phyloP scores from a whole-genome alignment of 257 asterid genomes.

The Capsicum pubescens region DNA sequence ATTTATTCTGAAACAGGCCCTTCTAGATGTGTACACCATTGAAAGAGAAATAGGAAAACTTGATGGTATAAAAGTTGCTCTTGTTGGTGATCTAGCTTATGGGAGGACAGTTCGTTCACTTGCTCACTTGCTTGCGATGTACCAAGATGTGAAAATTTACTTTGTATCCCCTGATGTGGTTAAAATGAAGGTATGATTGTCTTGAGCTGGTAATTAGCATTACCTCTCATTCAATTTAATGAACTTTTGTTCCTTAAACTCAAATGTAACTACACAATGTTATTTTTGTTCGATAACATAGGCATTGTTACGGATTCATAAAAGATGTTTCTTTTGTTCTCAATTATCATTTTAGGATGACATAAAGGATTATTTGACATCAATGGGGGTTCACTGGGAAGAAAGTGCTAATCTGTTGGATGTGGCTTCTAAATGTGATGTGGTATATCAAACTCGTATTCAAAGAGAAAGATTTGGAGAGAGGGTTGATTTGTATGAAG shows the following conservation, averaged over 20 bases:
- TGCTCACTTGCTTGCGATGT: conserved; percentile 81
- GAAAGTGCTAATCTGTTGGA: conserved; percentile 78
- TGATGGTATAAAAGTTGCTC: conserved; percentile 88
- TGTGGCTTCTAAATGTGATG: conserved; percentile 92
- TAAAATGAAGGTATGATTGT: conserved; percentile 76
- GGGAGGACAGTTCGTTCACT: conserved; percentile 97
- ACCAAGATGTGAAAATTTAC: conserved; percentile 77
- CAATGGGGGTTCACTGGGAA: conserved; percentile 86
- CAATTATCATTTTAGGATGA: conserved; percentile 60
- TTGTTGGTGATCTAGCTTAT: conserved; percentile 94
- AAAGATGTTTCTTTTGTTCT: neutral
- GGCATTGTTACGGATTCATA: neutral
- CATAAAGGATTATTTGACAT: conserved; percentile 84
- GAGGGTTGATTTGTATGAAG: conserved; percentile 75
- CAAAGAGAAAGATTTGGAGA: conserved; percentile 87
- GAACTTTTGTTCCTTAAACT: neutral
- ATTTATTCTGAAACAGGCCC: conserved; percentile 59
- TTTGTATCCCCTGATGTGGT: conserved; percentile 89
- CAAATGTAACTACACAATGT: neutral
- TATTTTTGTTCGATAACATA: neutral
- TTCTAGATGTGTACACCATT: conserved; percentile 82
- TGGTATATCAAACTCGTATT: conserved; percentile 83
- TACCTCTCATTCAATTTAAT: neutral
- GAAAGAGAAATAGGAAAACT: conserved; percentile 89
- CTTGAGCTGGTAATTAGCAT: neutral